Evolutionary conservation across 768 basidiomycete genomes (phyloP), one percentile per base, ranked within the genome.

Genomic region (Lactarius quietus): DNA sequence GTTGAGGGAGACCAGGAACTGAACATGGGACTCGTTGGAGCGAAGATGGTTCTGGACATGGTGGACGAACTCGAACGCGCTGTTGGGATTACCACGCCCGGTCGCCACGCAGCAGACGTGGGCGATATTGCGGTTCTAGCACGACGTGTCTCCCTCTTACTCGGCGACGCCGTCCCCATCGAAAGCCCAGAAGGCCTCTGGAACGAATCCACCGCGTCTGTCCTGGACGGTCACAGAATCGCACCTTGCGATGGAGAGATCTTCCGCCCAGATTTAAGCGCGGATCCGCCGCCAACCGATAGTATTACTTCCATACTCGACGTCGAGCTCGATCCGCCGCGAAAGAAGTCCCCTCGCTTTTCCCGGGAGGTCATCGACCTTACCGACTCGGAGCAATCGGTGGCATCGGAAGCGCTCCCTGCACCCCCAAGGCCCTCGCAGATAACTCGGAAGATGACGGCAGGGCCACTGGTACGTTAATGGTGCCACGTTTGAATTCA

Each of bases 301-400:
- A 65, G 56, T n/a, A 61, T 68, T 26, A 68, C 69, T n/a, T 61
- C 69, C 45, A 70, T 70, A 41, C 69, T 70, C 43, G 69, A 70
- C 69, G 61, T 70, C 61, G 69, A 68, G 61, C 61, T 70, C 45
- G 67, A 62, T 28, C 60, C 60, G 26, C 68, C 56, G 26, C 68
- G 58, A 57, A 63, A 59, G 56, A 58, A 67, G 55, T 36, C 53
- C 15, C 41, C 43, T n/a, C 57, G 54, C 26, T 58, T 57, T 60
- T 31, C 62, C 17, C 59, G 51, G 31, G 63, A 64, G 31, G 57
- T 67, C 29, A 62, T 79, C 54, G 81, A 81, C 70, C 75, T 79
- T 51, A 79, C 78, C 14, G 79, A 80, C 59, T 83, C 82, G 3
- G 76, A 80, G 39, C 76, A 78, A 52, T 83, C 82, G 2, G 74